phyloP scores from a whole-genome alignment of 768 basidiomycete genomes.

The Mycena crocata region DNA sequence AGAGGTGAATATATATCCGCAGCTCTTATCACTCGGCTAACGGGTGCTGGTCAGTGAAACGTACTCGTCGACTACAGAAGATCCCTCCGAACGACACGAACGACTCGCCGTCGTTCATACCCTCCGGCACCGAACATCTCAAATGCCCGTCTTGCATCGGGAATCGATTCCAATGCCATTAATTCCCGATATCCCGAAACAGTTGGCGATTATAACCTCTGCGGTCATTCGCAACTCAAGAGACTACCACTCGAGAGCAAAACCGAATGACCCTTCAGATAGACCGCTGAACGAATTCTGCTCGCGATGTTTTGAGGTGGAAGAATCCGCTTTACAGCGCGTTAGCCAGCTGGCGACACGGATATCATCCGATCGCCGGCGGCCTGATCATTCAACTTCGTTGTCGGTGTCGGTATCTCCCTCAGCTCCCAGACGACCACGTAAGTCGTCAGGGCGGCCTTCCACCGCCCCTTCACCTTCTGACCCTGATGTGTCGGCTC shows the following conservation, averaged over 20 bases:
- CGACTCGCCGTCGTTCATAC: slow-evolving; percentile 65
- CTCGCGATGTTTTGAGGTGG: slow-evolving; percentile 73
- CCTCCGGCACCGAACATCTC: slow-evolving; percentile 66
- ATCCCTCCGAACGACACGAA: slow-evolving; percentile 57
- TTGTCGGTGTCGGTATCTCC: slow-evolving; percentile 25
- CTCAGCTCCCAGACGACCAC: slow-evolving; percentile 23
- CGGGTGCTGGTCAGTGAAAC: slow-evolving; percentile 37
- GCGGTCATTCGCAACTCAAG: slow-evolving; percentile 77
- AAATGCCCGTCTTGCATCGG: slow-evolving; percentile 67
- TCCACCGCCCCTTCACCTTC: slow-evolving; percentile 60
- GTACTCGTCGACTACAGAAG: slow-evolving; percentile 40
- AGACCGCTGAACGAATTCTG: slow-evolving; percentile 65
- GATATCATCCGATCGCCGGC: slow-evolving; percentile 44
- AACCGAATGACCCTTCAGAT: slow-evolving; percentile 50
- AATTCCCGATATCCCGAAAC: slow-evolving; percentile 80
- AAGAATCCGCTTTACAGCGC: slow-evolving; percentile 73
- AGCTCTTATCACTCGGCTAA: slow-evolving; percentile 1
- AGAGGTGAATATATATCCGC: slow-evolving; percentile 14
- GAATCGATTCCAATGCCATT: slow-evolving; percentile 83
- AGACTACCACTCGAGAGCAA: slow-evolving; percentile 50
- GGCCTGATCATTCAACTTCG: slow-evolving; percentile 31
- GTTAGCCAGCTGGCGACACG: slow-evolving; percentile 68
- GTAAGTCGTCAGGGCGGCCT: slow-evolving; percentile 50
- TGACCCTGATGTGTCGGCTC: slow-evolving; percentile 38
- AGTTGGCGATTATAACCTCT: slow-evolving; percentile 81